These are phyloP conservation scores for Adansonia grandidieri DNA, from an alignment of 441 rosid genomes.

Conservation along the genomic window DNA sequence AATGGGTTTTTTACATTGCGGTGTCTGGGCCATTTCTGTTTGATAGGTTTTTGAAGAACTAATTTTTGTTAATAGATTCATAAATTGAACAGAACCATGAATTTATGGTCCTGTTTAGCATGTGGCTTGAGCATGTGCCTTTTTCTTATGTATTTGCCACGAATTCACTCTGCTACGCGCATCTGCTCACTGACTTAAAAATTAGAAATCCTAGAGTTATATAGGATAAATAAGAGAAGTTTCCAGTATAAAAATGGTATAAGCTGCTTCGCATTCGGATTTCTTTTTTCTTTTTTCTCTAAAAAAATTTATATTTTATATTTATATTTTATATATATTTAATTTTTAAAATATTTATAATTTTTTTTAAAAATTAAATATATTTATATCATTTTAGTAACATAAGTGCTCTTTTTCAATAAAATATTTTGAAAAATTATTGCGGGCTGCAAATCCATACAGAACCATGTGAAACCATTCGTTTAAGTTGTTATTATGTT, in stretches of 20 bases:
- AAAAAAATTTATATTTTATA: no score
- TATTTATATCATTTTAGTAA: background rate
- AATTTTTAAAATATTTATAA: no score
- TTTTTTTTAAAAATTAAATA: no score
- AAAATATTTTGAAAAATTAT: background rate
- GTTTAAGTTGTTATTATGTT: constrained; percentile 21
- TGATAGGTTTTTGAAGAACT: background rate
- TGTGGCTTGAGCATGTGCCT: background rate
- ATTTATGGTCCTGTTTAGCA: background rate
- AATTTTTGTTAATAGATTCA: background rate
- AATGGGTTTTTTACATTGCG: background rate
- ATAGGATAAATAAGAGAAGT: background rate
- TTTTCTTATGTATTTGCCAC: no score
- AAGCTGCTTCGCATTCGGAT: background rate
- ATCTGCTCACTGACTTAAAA: background rate
- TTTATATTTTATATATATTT: no score
- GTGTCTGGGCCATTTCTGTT: background rate
- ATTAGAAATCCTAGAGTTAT: background rate
- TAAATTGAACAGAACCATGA: background rate
- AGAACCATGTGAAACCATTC: background rate
- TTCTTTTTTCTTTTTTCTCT: no score
- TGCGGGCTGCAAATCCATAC: background rate
- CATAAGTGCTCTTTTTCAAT: background rate
- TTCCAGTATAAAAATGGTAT: background rate
- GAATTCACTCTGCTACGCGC: background rate